A percentile compares a stretch with the other conserved stretches of the same genome.
phyloP scores from a whole-genome alignment of 176 grass and related monocot genomes.

The Triticum turgidum region DNA sequence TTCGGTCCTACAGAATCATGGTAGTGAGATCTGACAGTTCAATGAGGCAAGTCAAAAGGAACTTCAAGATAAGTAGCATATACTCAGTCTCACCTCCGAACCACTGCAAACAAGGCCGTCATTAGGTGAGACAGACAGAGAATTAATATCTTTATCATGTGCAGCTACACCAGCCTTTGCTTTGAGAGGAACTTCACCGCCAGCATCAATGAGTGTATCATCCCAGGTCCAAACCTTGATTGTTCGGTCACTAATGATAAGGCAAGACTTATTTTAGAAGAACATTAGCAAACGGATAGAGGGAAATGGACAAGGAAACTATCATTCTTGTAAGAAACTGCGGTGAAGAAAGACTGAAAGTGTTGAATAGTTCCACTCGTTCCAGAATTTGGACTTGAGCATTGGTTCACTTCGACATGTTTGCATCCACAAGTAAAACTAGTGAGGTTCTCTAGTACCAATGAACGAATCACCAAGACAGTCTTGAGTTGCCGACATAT shows the following conservation, averaged over 20 bases:
- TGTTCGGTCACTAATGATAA: slow-evolving; percentile 65
- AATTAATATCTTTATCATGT: slow-evolving; percentile 98
- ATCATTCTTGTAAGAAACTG: slow-evolving; percentile 9
- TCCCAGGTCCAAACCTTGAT: slow-evolving; percentile 91
- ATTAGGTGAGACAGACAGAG: slow-evolving; percentile 77
- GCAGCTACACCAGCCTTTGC: slow-evolving; percentile 84
- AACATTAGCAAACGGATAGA: background rate
- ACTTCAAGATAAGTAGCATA: slow-evolving; percentile 16
- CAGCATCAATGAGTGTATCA: slow-evolving; percentile 37
- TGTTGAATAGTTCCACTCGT: background rate
- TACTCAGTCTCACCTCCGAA: slow-evolving; percentile 65
- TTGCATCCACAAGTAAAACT: slow-evolving; percentile 2
- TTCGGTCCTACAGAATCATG: slow-evolving; percentile 66
- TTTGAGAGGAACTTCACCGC: slow-evolving; percentile 63
- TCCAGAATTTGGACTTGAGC: background rate
- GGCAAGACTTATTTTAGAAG: slow-evolving; percentile 20
- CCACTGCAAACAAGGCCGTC: slow-evolving; percentile 93
- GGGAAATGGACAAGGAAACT: slow-evolving; percentile 4
- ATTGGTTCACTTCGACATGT: background rate
- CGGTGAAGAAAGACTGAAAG: background rate
- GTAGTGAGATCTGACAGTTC: slow-evolving; percentile 20
- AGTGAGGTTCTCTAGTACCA: background rate
- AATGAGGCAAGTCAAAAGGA: slow-evolving; percentile 22
- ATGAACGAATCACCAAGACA: background rate
- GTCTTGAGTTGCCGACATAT: background rate